Conservation (phyloP, 345 rosid genomes). For the Eucalyptus leucophloia region DNA sequence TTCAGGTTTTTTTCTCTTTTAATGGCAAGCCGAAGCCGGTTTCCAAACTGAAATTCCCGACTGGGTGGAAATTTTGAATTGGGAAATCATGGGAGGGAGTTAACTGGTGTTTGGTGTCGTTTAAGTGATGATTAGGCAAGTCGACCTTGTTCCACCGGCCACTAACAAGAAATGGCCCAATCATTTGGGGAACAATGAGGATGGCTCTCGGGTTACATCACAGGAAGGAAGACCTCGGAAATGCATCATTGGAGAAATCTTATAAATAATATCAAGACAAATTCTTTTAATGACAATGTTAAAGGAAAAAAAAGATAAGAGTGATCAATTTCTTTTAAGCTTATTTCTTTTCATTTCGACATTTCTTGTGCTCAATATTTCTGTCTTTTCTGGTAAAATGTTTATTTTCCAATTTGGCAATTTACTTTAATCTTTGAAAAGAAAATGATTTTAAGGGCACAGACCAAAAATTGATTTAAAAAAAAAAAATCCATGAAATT, state of each 20-base stretch:
- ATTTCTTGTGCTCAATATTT: no score
- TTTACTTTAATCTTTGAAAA: no score
- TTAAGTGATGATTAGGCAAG: not conserved
- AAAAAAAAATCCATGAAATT: not conserved
- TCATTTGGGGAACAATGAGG: not conserved
- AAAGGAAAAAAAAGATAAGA: no score
- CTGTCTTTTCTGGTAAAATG: not conserved
- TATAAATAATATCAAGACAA: not conserved
- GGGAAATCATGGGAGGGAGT: not conserved
- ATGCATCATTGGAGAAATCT: not conserved
- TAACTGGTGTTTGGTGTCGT: not conserved
- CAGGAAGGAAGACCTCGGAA: not conserved
- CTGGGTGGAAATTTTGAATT: not conserved
- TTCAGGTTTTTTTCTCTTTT: not conserved
- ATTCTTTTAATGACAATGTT: not conserved
- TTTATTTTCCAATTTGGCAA: not conserved
- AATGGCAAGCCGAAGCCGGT: rapidly evolving
- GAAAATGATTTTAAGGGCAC: not conserved
- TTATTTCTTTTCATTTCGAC: not conserved
- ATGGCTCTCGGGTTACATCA: not conserved
- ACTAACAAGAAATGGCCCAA: no score
- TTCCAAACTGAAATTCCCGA: not conserved
- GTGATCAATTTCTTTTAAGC: not conserved
- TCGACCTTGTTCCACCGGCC: not conserved
- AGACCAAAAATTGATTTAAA: not conserved